Evolutionary conservation across 192 early-diverging fungal species (phyloP).

Genomic region (Jimgerdemannia lactiflua): DNA sequence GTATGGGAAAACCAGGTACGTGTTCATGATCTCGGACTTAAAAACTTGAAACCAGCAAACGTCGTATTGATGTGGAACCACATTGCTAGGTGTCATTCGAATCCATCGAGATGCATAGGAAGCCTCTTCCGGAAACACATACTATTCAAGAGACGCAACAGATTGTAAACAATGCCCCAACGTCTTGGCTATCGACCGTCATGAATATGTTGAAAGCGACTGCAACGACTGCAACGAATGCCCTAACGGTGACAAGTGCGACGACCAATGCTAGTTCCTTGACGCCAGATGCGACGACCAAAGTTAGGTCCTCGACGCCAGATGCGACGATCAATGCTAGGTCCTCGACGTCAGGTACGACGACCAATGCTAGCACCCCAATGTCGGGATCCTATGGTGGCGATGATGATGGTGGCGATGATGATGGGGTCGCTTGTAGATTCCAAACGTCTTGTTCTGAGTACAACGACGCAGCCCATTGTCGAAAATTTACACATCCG

Average conservation of each 20-base stretch:
- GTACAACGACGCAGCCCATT: background rate
- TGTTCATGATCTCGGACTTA: background rate
- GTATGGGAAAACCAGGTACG: background rate
- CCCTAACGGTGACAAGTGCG: too few relatives aligned
- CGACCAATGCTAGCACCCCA: background rate
- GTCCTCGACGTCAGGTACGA: too few relatives aligned
- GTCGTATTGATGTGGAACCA: background rate
- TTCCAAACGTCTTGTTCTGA: background rate
- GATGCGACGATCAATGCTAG: too few relatives aligned
- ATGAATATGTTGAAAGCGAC: background rate
- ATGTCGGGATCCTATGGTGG: too few relatives aligned
- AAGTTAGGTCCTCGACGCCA: too few relatives aligned
- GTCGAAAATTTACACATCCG: background rate
- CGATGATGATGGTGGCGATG: too few relatives aligned
- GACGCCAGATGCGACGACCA: too few relatives aligned
- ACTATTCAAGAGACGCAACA: background rate
- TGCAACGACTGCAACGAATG: too few relatives aligned
- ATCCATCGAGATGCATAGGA: background rate
- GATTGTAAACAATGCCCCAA: background rate
- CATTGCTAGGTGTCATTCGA: background rate
- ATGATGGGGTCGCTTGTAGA: background rate
- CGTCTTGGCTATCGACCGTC: background rate
- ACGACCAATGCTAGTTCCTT: too few relatives aligned
- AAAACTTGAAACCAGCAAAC: background rate
- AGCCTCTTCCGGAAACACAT: background rate